Base-by-base conservation (phyloP, 352 stramenopile species). In the Phytopythium montanum region DNA sequence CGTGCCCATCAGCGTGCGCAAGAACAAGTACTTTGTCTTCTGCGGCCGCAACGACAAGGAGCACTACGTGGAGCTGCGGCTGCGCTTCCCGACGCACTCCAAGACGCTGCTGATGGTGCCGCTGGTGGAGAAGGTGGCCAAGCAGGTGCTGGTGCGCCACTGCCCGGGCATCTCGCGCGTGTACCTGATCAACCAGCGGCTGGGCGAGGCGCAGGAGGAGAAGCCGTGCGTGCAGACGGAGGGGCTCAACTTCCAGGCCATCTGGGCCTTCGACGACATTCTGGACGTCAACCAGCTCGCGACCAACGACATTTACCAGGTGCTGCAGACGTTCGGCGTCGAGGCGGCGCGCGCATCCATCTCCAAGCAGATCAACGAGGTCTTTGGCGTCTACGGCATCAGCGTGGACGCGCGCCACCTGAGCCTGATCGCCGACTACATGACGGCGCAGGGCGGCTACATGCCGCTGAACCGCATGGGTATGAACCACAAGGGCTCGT, bases 321-420 rank as follows among this genome's bases (percentile, higher is more conserved):
- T 99, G 61, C 70, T 98, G 55, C 89, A 92, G 60, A 96, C 94
- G 5, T 99, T 99, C 74, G 98, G 98, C 64, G 97, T 99, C 9
- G 98, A 99, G 71, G 98, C 97, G 23, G 95, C 96, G 48, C 89
- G 98, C 25, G 95, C 88, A 38, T 97, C 83, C 57, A 99, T 99
- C 79, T 97, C 98, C 7, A 94, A 98, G 60, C 97, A 99, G 83
- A 99, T 99, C 68, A 96, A 90, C 48, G 85, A 95, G 55, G 98
- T 99, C 13, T 99, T 99, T 73, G 97, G 95, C 50, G 97, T 99
- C 1, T 99, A 99, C 80, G 97, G 97, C 68, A 99, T 99, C 77
- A 92, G 84, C 57, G 97, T 99, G 14, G 97, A 99, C 73, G 89
- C 93, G 44, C 90, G 97, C 65, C 98, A 99, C 82, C 73, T 99